phyloP scores from a whole-genome alignment of 495 filamentous ascomycete species.

The Filosporella fistucella region DNA sequence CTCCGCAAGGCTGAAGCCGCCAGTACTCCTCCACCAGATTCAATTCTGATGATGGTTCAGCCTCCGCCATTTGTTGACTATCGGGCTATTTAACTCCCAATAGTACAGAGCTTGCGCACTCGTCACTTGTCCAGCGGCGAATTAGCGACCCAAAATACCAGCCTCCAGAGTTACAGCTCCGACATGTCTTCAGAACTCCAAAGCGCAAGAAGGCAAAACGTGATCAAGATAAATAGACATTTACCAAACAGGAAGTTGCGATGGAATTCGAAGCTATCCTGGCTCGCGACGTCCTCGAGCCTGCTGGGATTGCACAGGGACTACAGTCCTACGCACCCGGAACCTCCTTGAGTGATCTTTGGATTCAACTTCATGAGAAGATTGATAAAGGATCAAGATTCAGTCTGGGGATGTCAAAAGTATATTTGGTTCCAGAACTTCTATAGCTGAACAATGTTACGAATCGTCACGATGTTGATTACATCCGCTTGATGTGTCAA shows the following conservation, averaged over 20 bases:
- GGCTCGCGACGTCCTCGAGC: not conserved
- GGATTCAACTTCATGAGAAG: conserved; percentile 7
- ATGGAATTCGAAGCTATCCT: conserved; percentile 8
- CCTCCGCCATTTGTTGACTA: not conserved
- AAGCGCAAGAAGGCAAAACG: conserved; percentile 7
- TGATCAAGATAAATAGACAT: conserved; percentile 7
- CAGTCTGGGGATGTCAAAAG: not conserved
- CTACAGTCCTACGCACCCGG: conserved; percentile 2
- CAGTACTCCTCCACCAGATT: conserved; percentile 3
- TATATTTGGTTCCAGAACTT: conserved; percentile 1
- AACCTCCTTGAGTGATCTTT: conserved; percentile 7
- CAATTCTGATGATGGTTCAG: conserved; percentile 3
- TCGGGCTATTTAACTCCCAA: not conserved
- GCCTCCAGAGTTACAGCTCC: conserved; percentile 1
- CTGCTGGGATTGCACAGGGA: conserved; percentile 3
- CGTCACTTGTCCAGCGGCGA: conserved; percentile 8
- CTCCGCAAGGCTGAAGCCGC: conserved; percentile 6
- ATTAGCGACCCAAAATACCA: conserved; percentile 6
- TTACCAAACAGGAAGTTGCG: conserved; percentile 9
- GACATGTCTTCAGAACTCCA: conserved; percentile 3
- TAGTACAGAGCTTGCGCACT: not conserved
- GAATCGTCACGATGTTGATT: conserved; percentile 2
- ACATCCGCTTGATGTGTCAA: conserved; percentile 11
- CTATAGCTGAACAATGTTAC: conserved; percentile 9
- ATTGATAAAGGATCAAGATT: conserved; percentile 4